Evolutionary conservation across 345 rosid genomes (phyloP), one percentile per base, ranked within the genome.

Genomic region (Aurinia saxatilis): DNA sequence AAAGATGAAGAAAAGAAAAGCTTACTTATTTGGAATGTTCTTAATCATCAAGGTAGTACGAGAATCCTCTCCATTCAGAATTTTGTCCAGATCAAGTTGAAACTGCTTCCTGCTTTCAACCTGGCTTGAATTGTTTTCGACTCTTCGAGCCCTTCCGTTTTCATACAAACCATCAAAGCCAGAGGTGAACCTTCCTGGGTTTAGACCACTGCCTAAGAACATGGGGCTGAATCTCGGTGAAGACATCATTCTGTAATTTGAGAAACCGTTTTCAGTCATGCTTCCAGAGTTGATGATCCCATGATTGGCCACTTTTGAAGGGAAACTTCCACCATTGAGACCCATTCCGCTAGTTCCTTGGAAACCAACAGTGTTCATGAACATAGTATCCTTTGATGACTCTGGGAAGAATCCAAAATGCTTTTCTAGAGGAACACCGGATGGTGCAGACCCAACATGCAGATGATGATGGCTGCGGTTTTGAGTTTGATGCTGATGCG

Each of bases 371-470:
- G 71, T 75, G 71, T 72, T 81, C 86, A 80, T 73, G 74, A 70
- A 85, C 25, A 95, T 76, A 44, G 81, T 40, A 46, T 91, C 95
- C 60, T 65, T 71, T 8, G 92, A 82, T 47, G 96, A 80, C 65
- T 86, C 91, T 0, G 88, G 83, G 56, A 82, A 79, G 76, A 82
- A 82, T n/a, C 88, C 91, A 56, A 86, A 84, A 51, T 77, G 95
- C 63, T 88, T 81, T 57, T 91, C 90, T 39, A 84, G 68, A 60
- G 95, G 92, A 76, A 76, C 75, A 65, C 87, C 88, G 38, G 95
- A 84, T 23, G 98, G 98, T 54, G 98, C 96, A 66, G 98, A 91
- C 49, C 98, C 96, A 48, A 88, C 85, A 51, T 84, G 95, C 79
- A 81, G 80, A 44, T 73, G 82, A 25, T 80, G 84, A 59, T 73